Evolutionary conservation across 2,329 filamentous ascomycete species (phyloP).

Genomic region (Calycina herbarum): DNA sequence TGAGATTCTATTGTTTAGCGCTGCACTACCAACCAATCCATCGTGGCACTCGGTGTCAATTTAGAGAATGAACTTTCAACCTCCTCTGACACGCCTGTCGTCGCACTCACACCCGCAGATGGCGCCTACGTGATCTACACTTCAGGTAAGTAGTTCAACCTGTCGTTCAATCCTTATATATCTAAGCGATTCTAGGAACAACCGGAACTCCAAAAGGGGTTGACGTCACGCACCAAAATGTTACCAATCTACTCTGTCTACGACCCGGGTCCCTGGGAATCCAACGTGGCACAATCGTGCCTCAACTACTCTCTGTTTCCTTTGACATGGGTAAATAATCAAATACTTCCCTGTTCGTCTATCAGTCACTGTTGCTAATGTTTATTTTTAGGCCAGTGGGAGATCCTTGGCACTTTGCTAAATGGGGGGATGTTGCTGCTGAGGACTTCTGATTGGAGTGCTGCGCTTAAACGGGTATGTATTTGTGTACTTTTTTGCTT

Average conservation of each 20-base stretch:
- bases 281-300: slow-evolving; percentile 50
- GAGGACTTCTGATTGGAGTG: no score
- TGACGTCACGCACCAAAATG: slow-evolving; percentile 56
- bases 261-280: slow-evolving; percentile 55
- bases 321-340: slow-evolving; percentile 41
- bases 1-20: slow-evolving; percentile 7
- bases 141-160: slow-evolving; percentile 36
- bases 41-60: slow-evolving; percentile 22
- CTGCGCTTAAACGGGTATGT: no score
- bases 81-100: slow-evolving; percentile 8
- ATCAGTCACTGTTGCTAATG: no score
- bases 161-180: slow-evolving; percentile 43
- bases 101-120: slow-evolving; percentile 16
- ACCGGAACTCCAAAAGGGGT: slow-evolving; percentile 88
- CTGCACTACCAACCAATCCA: slow-evolving; percentile 9
- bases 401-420: no score
- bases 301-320: slow-evolving; percentile 56
- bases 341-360: no score
- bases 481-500: no score
- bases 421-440: no score
- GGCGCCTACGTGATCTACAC: slow-evolving; percentile 31
- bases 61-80: not conserved
- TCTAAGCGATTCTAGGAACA: slow-evolving; percentile 39
- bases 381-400: no score
- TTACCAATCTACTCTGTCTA: slow-evolving; percentile 54